These are phyloP conservation scores for Termitomyces sp. DNA, from an alignment of 768 basidiomycete species.

Conservation along the genomic window DNA sequence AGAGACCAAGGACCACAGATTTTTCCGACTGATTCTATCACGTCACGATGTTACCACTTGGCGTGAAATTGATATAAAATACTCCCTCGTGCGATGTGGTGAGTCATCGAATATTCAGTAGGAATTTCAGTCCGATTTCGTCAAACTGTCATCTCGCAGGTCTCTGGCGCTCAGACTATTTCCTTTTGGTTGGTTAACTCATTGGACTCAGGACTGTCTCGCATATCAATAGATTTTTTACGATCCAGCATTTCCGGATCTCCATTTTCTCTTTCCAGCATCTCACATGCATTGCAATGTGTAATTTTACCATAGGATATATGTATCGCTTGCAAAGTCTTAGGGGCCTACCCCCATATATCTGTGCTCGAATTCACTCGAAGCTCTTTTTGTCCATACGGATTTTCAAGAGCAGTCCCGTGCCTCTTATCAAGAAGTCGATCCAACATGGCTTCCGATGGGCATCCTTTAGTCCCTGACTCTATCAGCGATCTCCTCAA, in stretches of 20 bases:
- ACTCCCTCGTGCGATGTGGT: background rate
- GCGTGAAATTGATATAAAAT: background rate
- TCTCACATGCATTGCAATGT: constrained; percentile 10
- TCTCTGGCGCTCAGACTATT: background rate
- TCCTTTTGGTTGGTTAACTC: background rate
- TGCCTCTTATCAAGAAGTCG: background rate
- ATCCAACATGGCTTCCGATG: background rate
- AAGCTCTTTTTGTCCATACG: background rate
- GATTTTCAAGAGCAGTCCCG: background rate
- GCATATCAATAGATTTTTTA: background rate
- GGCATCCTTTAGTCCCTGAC: background rate
- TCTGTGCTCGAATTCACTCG: background rate
- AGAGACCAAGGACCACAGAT: constrained; percentile 3
- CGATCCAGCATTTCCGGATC: background rate
- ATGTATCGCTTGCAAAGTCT: background rate
- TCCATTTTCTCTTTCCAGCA: background rate
- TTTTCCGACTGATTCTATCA: background rate
- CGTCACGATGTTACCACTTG: background rate
- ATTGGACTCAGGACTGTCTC: background rate
- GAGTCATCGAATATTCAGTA: background rate
- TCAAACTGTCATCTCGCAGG: background rate
- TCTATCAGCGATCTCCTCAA: background rate
- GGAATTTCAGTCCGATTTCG: background rate
- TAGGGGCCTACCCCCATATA: background rate
- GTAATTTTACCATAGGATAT: constrained; percentile 8